A percentile compares a stretch with the other conserved stretches of the same genome.
phyloP scores from a whole-genome alignment of 2,329 filamentous ascomycete genomes.

The Pyricularia grisea region DNA sequence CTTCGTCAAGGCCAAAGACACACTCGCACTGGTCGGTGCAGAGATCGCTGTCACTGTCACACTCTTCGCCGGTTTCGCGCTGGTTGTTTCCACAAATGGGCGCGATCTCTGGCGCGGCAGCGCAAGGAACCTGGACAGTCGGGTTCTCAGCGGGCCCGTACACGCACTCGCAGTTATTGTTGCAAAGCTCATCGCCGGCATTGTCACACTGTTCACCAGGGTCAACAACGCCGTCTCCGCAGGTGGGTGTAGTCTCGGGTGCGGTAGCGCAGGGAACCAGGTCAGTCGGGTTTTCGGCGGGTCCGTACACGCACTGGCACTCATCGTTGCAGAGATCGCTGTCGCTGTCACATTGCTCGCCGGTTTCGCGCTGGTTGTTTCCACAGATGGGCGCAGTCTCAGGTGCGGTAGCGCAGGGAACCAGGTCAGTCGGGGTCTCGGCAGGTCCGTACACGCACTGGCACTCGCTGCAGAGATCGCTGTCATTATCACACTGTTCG shows the following conservation, averaged over 20 bases:
- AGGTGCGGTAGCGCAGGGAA: not conserved
- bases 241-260: too few relatives aligned
- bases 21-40: not conserved
- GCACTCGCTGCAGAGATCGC: constrained; percentile 22
- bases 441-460: constrained; percentile 7
- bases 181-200: too few relatives aligned
- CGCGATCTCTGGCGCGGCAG: too few relatives aligned
- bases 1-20: not conserved
- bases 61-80: not conserved
- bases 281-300: constrained; percentile 13
- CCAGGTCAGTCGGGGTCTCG: constrained; percentile 9
- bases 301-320: not conserved
- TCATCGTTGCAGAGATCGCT: too few relatives aligned
- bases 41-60: not conserved
- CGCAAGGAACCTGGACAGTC: not conserved
- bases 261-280: too few relatives aligned
- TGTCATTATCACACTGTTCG: constrained; percentile 31
- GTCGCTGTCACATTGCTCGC: too few relatives aligned
- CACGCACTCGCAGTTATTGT: constrained; percentile 16
- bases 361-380: too few relatives aligned
- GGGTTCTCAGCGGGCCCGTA: constrained; percentile 7
- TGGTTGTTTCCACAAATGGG: not conserved
- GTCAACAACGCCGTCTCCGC: too few relatives aligned
- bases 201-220: too few relatives aligned
- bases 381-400: too few relatives aligned